Percentiles rank a stretch among this genome's conserved stretches.
Conservation (phyloP, 495 filamentous ascomycete species). For the Lasiosphaeriaceae sp. region DNA sequence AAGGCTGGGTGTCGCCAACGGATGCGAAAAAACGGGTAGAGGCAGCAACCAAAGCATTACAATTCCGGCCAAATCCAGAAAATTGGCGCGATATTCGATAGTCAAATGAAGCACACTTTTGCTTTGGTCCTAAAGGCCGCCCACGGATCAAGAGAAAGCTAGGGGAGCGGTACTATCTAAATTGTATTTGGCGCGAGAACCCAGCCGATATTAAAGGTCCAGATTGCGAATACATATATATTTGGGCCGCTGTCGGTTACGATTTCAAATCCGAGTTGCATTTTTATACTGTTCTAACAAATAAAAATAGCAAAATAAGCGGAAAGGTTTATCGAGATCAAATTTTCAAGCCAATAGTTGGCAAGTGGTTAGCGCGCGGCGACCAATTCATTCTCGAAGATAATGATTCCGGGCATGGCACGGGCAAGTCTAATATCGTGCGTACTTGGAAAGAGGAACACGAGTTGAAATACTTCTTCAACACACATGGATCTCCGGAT, state of each 20-base stretch:
- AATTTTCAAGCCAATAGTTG: background rate
- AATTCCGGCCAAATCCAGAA: background rate
- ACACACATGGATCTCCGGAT: too few relatives aligned
- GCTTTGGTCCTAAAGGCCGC: background rate
- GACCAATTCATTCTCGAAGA: background rate
- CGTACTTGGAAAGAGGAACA: background rate
- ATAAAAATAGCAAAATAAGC: background rate
- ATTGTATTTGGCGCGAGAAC: background rate
- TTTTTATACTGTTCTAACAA: background rate
- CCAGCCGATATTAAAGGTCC: background rate
- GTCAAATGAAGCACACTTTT: conserved; percentile 1
- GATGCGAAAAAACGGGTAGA: too few relatives aligned
- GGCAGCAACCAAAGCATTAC: too few relatives aligned
- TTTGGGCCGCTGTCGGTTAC: background rate
- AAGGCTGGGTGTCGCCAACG: too few relatives aligned
- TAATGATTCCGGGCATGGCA: background rate
- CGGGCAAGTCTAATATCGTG: background rate
- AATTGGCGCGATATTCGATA: conserved; percentile 6
- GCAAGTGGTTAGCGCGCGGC: background rate
- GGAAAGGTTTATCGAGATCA: background rate
- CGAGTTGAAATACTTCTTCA: background rate
- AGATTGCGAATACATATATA: background rate
- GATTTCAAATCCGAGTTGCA: background rate
- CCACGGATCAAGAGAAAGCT: background rate
- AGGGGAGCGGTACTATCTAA: background rate